Evolutionary conservation across 257 asterid genomes (phyloP).

Genomic region (Ilex asprella): DNA sequence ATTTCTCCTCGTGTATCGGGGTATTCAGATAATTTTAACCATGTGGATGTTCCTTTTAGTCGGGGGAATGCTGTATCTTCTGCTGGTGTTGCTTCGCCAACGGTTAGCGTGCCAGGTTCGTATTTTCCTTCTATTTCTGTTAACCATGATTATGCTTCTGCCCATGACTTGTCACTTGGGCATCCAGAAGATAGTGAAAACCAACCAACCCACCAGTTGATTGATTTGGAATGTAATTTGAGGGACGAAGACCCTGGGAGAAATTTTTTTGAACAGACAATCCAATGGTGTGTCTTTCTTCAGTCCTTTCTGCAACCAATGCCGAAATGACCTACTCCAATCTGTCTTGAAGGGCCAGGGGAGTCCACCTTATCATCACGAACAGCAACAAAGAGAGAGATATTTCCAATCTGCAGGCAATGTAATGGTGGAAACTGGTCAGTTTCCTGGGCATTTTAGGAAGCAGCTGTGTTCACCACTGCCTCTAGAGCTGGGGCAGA

Average conservation of each 20-base stretch:
- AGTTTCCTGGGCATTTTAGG: constrained; percentile 44
- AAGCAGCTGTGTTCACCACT: constrained; percentile 47
- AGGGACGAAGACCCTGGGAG: constrained; percentile 40
- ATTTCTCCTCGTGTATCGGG: constrained; percentile 34
- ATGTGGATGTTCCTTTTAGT: constrained; percentile 32
- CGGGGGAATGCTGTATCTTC: constrained; percentile 35
- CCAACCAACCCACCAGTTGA: constrained; percentile 33
- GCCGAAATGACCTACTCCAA: constrained; percentile 54
- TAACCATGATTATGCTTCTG: constrained; percentile 45
- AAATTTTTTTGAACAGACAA: constrained; percentile 39
- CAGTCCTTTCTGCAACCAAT: constrained; percentile 41
- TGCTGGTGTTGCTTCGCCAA: constrained; percentile 56
- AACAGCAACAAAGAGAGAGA: constrained; percentile 45
- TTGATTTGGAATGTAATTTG: constrained; percentile 33
- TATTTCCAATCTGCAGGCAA: constrained; percentile 42
- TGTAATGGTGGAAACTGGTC: constrained; percentile 45
- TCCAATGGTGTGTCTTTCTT: constrained; percentile 33
- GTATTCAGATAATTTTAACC: constrained; percentile 38
- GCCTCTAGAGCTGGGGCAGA: constrained; percentile 51
- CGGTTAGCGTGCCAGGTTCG: constrained; percentile 45
- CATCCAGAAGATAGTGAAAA: constrained; percentile 50
- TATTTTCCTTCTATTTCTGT: constrained; percentile 40
- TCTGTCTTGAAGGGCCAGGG: constrained; percentile 51
- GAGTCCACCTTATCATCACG: constrained; percentile 43
- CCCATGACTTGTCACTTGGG: constrained; percentile 48